Conservation (phyloP, 495 filamentous ascomycete genomes). For the Amphirosellinia nigrospora region DNA sequence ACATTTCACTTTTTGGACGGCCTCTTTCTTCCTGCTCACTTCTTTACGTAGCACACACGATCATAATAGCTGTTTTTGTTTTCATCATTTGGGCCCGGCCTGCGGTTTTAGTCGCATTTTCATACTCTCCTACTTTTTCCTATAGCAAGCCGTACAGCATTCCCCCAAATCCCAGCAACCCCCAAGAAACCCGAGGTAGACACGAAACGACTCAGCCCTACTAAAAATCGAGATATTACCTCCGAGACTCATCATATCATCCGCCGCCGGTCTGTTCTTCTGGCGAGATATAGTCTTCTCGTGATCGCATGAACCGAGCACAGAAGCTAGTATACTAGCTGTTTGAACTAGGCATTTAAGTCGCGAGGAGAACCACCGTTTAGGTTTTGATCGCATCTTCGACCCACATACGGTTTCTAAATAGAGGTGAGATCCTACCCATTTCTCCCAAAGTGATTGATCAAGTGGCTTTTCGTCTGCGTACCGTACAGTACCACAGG, state of each 20-base stretch:
- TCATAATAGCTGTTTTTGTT: background rate
- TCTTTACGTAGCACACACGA: slow-evolving; percentile 2
- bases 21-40: slow-evolving; percentile 10
- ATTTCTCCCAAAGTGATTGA: slow-evolving; percentile 15
- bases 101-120: slow-evolving; percentile 5
- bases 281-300: slow-evolving; percentile 21
- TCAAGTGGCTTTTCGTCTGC: slow-evolving; percentile 23
- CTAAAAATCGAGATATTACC: slow-evolving; percentile 24
- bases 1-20: slow-evolving; percentile 16
- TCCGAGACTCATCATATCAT: slow-evolving; percentile 27
- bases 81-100: slow-evolving; percentile 14
- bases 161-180: background rate
- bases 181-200: slow-evolving; percentile 8
- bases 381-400: slow-evolving; percentile 17
- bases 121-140: background rate
- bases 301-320: slow-evolving; percentile 13
- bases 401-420: background rate
- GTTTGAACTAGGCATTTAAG: background rate
- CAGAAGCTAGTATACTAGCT: slow-evolving; percentile 18
- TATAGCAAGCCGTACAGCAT: background rate
- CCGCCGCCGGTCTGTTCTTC: slow-evolving; percentile 17
- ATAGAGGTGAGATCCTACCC: slow-evolving; percentile 24
- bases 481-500: slow-evolving; percentile 14
- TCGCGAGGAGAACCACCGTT: slow-evolving; percentile 1
- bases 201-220: slow-evolving; percentile 28